Evolutionary conservation across 2,329 filamentous ascomycete genomes (phyloP), one percentile per base, ranked within the genome.

Genomic region (Ascochyta viciae-villosae): DNA sequence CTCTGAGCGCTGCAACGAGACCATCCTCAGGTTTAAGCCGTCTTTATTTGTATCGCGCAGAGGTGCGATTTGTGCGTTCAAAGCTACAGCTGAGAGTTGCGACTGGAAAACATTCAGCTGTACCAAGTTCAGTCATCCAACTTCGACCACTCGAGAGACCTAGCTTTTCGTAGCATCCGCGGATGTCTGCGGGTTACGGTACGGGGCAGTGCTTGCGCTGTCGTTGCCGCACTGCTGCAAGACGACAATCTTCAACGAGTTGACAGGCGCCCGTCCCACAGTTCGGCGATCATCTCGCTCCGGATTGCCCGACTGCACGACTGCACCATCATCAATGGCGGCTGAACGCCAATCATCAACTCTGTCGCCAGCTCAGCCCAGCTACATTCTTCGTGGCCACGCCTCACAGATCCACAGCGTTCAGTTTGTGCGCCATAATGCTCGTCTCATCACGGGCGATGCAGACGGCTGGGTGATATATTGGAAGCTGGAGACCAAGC

Each of bases 391-490:
- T 34, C 90, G 95, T 61, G 95, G 95, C 48, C 95, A 98, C 78
- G 84, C 85, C 50, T 83, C 89, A 0, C 87, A 92, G 62, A 87
- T 97, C 43, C 92, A 97, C 72, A 85, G 87, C 19, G 82, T 93
- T 4, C 79, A 84, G 48, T 94, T 98, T 71, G 81, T 91, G 63
- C 83, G 85, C 49, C 75, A 79, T 37, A 96, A 97, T 73, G 82
- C 85, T 54, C 88, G 91, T 31, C 86, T 99, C 6, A 80, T 91
- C 12, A 95, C 92, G 0, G 94, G 90, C 33, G 95, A 99, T 76
- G 90, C 92, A 8, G 90, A 96, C 38, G 95, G 95, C 56, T 97
- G 89, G 83, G 82, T 96, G 31, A 84, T 96, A 6, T 78, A 92
- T 22, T 99, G 95, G 95, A 89, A 91, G 71, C 80, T 96, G 35